Base-by-base conservation (phyloP, 2,329 filamentous ascomycete species). In the Penicillium brasilianum region DNA sequence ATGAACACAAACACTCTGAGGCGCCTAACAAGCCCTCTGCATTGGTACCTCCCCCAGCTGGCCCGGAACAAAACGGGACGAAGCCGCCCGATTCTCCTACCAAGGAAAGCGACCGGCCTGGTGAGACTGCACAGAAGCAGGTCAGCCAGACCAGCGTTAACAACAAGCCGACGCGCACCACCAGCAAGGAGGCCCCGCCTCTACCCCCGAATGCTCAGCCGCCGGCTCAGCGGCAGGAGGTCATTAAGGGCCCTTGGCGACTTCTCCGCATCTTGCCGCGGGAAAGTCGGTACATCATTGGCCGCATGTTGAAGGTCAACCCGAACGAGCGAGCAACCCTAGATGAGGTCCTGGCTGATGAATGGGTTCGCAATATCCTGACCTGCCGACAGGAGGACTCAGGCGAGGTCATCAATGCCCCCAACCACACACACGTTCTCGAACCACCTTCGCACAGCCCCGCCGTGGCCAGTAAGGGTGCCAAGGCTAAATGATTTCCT, bases 241-340 rank as follows among this genome's bases (percentile, higher is more conserved):
- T 92, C 0, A 96, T 99, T 69, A 92, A 93, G 71, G 95, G 95
- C 0, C 95, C 95, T 2, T 96, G 94, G 90, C 87, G 95, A 50
- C 85, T 99, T 46, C 81, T 99, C 32, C 87, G 95, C 44, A 82
- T 98, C 37, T 82, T 99, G 10, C 95, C 95, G 0, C 85, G 94
- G 61, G 95, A 98, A 78, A 96, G 90, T 66, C 85, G 95, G 55
- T 89, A 94, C 73, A 93, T 99, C 64, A 90, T 99, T 58, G 89
- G 92, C 48, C 86, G 91, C 59, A 99, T 99, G 95, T 85, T 99
- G 37, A 92, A 95, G 71, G 84, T 97, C 54, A 88, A 97, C 70
- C 92, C 93, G 0, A 90, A 87, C 72, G 89, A 90, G 66, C 87
- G 95, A 59, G 94, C 93, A 2, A 91, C 86, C 2, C 90, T 99